These are phyloP conservation scores for Gryganskiella cystojenkinii DNA, from an alignment of 192 early-diverging fungal species.

Conservation along the genomic window DNA sequence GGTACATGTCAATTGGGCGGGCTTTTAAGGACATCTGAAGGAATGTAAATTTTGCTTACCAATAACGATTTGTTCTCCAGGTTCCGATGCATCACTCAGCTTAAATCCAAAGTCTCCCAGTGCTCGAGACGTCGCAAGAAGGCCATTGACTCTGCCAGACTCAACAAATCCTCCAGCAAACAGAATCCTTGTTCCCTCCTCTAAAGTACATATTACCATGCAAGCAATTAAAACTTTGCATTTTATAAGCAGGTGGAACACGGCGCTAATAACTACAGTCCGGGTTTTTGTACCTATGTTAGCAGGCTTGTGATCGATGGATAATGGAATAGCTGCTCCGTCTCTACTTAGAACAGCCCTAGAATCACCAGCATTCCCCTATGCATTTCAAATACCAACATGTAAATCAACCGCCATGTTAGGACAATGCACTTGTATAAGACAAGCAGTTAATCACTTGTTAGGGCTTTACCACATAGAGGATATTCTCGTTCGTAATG, in stretches of 20 bases:
- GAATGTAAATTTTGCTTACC: slow-evolving; percentile 32
- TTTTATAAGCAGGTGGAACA: too few species aligned
- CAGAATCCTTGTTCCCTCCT: slow-evolving; percentile 86
- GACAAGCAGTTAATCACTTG: too few species aligned
- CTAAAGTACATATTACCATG: slow-evolving; percentile 15
- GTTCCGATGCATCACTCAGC: slow-evolving; percentile 75
- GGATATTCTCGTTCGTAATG: slow-evolving; percentile 82
- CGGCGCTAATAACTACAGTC: neutral
- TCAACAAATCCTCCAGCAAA: slow-evolving; percentile 97
- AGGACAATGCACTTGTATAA: too few species aligned
- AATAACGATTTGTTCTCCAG: slow-evolving; percentile 94
- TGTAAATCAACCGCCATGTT: too few species aligned
- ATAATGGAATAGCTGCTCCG: slow-evolving; percentile 81
- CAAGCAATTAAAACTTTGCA: neutral
- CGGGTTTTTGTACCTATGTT: slow-evolving; percentile 69
- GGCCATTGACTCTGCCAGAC: slow-evolving; percentile 98
- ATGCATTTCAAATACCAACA: too few species aligned
- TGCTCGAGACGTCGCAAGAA: slow-evolving; percentile 94
- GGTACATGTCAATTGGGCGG: neutral
- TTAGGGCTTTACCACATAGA: slow-evolving; percentile 74
- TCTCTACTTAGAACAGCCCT: slow-evolving; percentile 84
- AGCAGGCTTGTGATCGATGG: slow-evolving; percentile 95
- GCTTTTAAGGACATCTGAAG: neutral
- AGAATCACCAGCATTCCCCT: slow-evolving; percentile 96
- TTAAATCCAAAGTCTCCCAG: slow-evolving; percentile 99